Percentiles rank a stretch among this genome's conserved stretches.
phyloP scores from a whole-genome alignment of 768 basidiomycete species.

The Baorangia bicolor region DNA sequence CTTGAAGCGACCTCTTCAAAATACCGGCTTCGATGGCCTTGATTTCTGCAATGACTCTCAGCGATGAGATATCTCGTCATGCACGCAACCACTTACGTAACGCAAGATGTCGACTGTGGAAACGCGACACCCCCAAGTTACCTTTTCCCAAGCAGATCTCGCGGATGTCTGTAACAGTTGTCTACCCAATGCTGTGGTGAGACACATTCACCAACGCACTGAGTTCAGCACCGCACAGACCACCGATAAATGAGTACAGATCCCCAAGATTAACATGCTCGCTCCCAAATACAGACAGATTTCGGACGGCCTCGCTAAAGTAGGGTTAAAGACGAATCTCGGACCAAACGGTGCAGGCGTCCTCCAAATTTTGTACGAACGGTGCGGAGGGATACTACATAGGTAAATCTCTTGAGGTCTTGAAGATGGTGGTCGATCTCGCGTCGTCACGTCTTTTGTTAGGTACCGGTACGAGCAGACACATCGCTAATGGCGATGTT shows the following conservation, averaged over 20 bases:
- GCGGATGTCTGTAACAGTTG: slow-evolving; percentile 14
- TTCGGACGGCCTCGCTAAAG: slow-evolving; percentile 36
- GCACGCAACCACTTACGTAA: slow-evolving; percentile 21
- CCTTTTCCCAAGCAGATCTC: slow-evolving; percentile 24
- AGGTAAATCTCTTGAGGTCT: slow-evolving; percentile 32
- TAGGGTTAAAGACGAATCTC: slow-evolving; percentile 37
- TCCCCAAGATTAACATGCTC: background rate
- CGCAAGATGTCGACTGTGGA: slow-evolving; percentile 29
- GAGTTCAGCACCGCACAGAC: slow-evolving; percentile 18
- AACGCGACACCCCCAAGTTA: slow-evolving; percentile 23
- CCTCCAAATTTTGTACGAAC: slow-evolving; percentile 24
- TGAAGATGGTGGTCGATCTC: too few relatives aligned
- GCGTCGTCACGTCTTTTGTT: background rate
- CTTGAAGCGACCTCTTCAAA: slow-evolving; percentile 18
- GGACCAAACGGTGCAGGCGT: slow-evolving; percentile 37
- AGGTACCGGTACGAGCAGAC: slow-evolving; percentile 41
- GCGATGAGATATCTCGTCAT: background rate
- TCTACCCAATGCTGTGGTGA: slow-evolving; percentile 12
- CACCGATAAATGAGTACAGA: slow-evolving; percentile 21
- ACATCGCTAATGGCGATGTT: slow-evolving; percentile 47
- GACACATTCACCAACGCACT: slow-evolving; percentile 19
- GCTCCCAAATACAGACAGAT: slow-evolving; percentile 27
- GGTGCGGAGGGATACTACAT: slow-evolving; percentile 42
- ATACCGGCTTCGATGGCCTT: slow-evolving; percentile 29
- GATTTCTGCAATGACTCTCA: slow-evolving; percentile 18